phyloP scores from a whole-genome alignment of 768 basidiomycete species.

The Tricholoma flavovirens region DNA sequence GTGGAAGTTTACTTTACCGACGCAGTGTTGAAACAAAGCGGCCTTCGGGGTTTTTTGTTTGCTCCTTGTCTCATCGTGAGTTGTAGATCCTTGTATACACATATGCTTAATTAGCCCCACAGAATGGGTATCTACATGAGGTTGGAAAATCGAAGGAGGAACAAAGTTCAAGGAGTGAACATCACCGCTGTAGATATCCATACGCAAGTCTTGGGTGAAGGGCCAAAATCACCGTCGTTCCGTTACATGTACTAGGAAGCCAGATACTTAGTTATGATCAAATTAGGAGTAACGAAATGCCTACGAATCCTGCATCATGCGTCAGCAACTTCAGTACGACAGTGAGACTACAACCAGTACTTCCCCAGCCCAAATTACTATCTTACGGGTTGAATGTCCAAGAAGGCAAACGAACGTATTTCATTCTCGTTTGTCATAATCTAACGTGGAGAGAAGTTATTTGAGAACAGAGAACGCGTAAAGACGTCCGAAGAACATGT shows the following conservation, averaged over 20 bases:
- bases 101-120: conserved; percentile 5
- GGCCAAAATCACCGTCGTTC: conserved; percentile 36
- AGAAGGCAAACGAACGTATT: conserved; percentile 20
- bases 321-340: conserved; percentile 1
- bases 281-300: background rate
- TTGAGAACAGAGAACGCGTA: conserved; percentile 22
- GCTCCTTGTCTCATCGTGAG: conserved; percentile 34
- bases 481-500: conserved; percentile 25
- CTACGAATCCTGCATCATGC: background rate
- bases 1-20: background rate
- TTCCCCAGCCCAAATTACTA: conserved; percentile 9
- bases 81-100: background rate
- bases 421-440: conserved; percentile 27
- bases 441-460: conserved; percentile 32
- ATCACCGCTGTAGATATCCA: conserved; percentile 39
- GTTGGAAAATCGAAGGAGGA: conserved; percentile 39
- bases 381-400: conserved; percentile 14
- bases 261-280: background rate
- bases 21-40: conserved; percentile 19
- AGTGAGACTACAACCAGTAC: conserved; percentile 20
- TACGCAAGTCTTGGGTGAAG: conserved; percentile 37
- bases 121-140: conserved; percentile 46
- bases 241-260: conserved; percentile 38
- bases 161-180: conserved; percentile 34
- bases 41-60: conserved; percentile 43